Percentiles rank a stretch among this genome's conserved stretches.
phyloP scores from a whole-genome alignment of 768 basidiomycete species.

The Tremella mesenterica region DNA sequence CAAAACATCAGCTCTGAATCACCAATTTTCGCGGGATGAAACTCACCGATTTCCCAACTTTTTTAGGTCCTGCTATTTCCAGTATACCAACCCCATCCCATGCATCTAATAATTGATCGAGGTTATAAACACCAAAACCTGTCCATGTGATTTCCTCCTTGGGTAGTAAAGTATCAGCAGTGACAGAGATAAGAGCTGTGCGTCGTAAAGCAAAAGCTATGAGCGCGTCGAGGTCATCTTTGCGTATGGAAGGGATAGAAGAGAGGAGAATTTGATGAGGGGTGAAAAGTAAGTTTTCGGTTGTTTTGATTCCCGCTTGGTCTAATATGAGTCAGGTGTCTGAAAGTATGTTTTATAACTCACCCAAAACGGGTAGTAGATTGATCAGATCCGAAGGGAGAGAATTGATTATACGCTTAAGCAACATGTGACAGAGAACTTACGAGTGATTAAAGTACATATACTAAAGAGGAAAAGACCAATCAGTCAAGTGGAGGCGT shows the following conservation, averaged over 20 bases:
- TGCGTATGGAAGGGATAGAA: conserved; percentile 9
- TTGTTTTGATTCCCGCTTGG: conserved; percentile 25
- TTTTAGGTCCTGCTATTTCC: conserved; percentile 27
- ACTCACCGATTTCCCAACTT: conserved; percentile 36
- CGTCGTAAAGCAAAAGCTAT: conserved; percentile 9
- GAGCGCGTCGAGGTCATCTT: conserved; percentile 15
- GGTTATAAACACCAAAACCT: conserved; percentile 19
- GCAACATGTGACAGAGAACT: too few relatives aligned
- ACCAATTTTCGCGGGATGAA: background rate
- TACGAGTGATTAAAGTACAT: too few relatives aligned
- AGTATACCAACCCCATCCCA: conserved; percentile 29
- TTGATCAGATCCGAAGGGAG: conserved; percentile 17
- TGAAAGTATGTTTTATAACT: background rate
- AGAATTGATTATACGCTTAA: conserved; percentile 19
- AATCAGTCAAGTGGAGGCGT: too few relatives aligned
- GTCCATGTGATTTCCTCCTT: conserved; percentile 11
- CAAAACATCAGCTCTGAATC: background rate
- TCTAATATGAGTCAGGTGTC: conserved; percentile 13
- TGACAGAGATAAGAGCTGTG: conserved; percentile 7
- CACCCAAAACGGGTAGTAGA: conserved; percentile 24
- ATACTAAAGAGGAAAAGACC: too few relatives aligned
- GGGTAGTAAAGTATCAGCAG: background rate
- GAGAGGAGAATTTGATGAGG: conserved; percentile 8
- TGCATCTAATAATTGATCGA: conserved; percentile 24
- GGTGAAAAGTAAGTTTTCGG: conserved; percentile 34